phyloP scores from a whole-genome alignment of 1,139 yeast species.

The Meyerozyma sp. region DNA sequence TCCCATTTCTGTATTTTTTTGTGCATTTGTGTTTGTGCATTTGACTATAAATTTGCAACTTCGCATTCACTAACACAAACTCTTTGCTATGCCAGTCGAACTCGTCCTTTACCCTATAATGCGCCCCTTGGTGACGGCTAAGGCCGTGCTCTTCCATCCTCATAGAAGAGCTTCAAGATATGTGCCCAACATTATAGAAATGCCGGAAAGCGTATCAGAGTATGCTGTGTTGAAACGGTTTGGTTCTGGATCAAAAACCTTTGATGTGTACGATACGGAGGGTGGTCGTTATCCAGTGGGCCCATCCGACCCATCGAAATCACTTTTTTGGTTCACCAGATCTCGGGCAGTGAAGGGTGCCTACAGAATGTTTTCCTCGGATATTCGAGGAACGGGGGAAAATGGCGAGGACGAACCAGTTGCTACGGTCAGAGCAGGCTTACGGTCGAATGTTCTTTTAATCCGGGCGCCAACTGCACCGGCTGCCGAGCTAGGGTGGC shows the following conservation, averaged over 20 bases:
- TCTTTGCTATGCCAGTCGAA: conserved; percentile 48
- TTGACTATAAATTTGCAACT: background rate
- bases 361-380: conserved; percentile 48
- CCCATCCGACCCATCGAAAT: conserved; percentile 31
- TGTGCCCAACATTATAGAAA: conserved; percentile 48
- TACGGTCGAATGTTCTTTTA: conserved; percentile 51
- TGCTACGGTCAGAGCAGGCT: conserved; percentile 55
- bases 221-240: conserved; percentile 48
- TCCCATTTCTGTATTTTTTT: background rate
- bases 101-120: conserved; percentile 51
- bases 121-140: conserved; percentile 54
- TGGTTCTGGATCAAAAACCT: conserved; percentile 53
- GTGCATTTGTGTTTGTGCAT: background rate
- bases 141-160: conserved; percentile 50
- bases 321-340: conserved; percentile 48
- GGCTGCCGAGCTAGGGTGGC: conserved; percentile 59
- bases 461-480: conserved; percentile 45
- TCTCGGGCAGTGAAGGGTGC: conserved; percentile 64
- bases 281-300: conserved; percentile 30
- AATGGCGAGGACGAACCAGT: conserved; percentile 51
- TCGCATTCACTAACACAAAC: background rate
- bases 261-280: conserved; percentile 48
- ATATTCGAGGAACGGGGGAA: conserved; percentile 32
- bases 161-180: conserved; percentile 54
- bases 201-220: conserved; percentile 29